A percentile compares a stretch with the other conserved stretches of the same genome.
These are phyloP conservation scores for Fusarium bactridioides DNA, from an alignment of 2,329 filamentous ascomycete species.

Conservation along the genomic window DNA sequence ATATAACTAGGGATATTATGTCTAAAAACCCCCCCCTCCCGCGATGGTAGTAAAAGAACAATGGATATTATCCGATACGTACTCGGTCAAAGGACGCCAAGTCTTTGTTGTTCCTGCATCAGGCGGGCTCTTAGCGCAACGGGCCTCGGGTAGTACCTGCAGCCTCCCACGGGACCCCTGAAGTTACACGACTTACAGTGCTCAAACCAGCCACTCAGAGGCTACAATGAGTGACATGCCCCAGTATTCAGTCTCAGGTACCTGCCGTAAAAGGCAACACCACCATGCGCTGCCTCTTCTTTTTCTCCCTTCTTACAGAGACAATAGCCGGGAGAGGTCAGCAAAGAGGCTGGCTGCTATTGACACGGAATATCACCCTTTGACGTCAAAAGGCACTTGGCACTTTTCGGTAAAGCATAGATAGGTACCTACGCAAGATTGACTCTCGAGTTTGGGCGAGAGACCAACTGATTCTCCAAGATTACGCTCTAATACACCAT, in stretches of 20 bases:
- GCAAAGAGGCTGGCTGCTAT: neutral
- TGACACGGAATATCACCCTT: neutral
- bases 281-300: neutral
- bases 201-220: constrained; percentile 13
- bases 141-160: constrained; percentile 29
- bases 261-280: constrained; percentile 22
- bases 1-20: no score
- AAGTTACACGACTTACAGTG: neutral
- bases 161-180: constrained; percentile 19
- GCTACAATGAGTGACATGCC: constrained; percentile 12
- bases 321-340: neutral
- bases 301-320: neutral
- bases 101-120: constrained; percentile 39
- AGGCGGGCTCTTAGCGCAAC: constrained; percentile 31
- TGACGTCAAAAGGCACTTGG: constrained; percentile 9
- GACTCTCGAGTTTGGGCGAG: neutral
- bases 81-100: constrained; percentile 3
- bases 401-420: neutral
- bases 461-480: neutral
- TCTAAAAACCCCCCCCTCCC: no score
- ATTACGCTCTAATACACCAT: constrained; percentile 21
- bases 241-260: constrained; percentile 6
- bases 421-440: neutral
- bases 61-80: neutral
- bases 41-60: no score